Base-by-base conservation (phyloP, 208 protist genomes). In the Naegleria gruberi region DNA sequence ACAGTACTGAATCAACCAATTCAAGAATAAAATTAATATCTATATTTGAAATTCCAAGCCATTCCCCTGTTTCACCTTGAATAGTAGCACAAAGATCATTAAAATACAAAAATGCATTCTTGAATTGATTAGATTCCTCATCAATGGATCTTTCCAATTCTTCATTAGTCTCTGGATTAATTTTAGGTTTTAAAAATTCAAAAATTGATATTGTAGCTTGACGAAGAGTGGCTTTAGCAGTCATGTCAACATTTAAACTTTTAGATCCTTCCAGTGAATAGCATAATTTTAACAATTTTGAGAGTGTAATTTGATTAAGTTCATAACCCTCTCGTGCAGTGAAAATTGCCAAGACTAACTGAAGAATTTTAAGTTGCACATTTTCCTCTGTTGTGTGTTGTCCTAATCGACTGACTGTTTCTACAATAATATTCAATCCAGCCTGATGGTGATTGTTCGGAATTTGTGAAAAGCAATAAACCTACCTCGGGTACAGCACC, bases 201-300 rank as follows among this genome's bases (percentile, higher is more conserved):
- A 87, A 87, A 34, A 87, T 15, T 40, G 34, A 5, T 1, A 6
- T 55, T 44, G 83, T 87, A 7, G 83, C 83, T 55, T 87, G 83
- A 57, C 83, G 17, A 55, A 87, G 51, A 6, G 83, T 55, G 7
- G 83, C 83, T 40, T 30, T 87, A 23, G 83, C 83, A 40, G 83
- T 87, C 6, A 42, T 30, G 41, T 87, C n/a, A 30, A 87, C 83
- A 55, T 87, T 55, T 23, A 55, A 8, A 55, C n/a, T 41, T 55
- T 87, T 87, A 0, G 43, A 55, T 40, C n/a, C 19, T 57, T 55
- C 10, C 43, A 87, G 30, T 23, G 15, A 55, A 40, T 42, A 87
- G 40, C 83, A 87, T n/a, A 55, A 30, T 87, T 55, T 87, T 55
- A 87, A 51, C 10, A 87, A 55, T 23, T 88, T 88, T 37, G 84